Evolutionary conservation across 1,284 basidiomycete genomes (phyloP), one percentile per base, ranked within the genome.

Genomic region (Neolentinus lepideus): DNA sequence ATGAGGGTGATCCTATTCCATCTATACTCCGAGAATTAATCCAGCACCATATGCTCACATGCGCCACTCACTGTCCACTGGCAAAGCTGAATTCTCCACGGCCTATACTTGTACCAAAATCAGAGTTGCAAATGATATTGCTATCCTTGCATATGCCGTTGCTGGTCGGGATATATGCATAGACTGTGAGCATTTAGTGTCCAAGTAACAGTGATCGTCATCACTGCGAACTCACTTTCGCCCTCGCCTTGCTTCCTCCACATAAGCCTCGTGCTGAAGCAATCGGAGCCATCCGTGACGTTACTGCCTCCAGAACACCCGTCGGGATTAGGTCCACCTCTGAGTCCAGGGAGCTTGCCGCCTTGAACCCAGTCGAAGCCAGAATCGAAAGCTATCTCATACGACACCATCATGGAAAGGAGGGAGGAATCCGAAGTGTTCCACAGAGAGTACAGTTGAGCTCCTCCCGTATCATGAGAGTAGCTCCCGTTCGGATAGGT

Each of bases 381-480:
- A 0, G 69, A 57, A 59, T 84, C 83, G 64, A 90, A 88, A 0
- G 84, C 84, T 36, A 90, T 71, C 63, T 90, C 86, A 66, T 90
- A 90, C 9, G 81, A 77, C 16, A 88, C 66, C 54, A 85, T 67
- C 83, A 87, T 83, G 21, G 81, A 79, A 58, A 80, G 71, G 62
- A 86, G 86, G 21, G 70, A 66, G 9, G 75, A 74, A 1, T 76
- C 75, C 1, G 76, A 74, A 2, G 75, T 68, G 61, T 88, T 86
- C 83, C 84, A 88, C 1, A 84, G 66, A 57, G 79, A 77, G 62
- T 78, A 81, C 60, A 86, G 80, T 62, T 89, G 85, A 31, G 77
- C 73, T 3, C 87, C 87, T 46, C 87, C 84, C 8, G 74, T 78
- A 57, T 77, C 69, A 64, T 80, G 76, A 14, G 79, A 80, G 67